Evolutionary conservation across 2,329 filamentous ascomycete species (phyloP).

Genomic region (Aspergillus brunneoviolaceus): DNA sequence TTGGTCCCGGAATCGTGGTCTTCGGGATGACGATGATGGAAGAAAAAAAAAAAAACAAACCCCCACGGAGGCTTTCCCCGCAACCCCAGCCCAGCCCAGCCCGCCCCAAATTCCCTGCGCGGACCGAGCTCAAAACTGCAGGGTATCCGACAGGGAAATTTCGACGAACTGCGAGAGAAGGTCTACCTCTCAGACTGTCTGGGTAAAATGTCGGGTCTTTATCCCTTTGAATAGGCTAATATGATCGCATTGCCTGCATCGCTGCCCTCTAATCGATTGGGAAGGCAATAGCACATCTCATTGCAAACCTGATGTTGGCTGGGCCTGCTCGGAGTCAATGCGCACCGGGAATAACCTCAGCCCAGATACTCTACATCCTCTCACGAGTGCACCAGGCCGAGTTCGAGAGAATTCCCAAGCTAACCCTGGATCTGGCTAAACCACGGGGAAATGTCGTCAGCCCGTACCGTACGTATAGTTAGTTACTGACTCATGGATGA

Average conservation of each 20-base stretch:
- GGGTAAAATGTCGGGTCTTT: too few relatives aligned
- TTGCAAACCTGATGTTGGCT: too few relatives aligned
- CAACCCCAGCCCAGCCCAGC: slow-evolving; percentile 3
- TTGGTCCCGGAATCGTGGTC: not conserved
- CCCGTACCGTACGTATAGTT: not conserved
- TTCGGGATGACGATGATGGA: not conserved
- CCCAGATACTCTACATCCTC: not conserved
- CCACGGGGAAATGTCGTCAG: not conserved
- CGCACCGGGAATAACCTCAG: not conserved
- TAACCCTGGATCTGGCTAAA: slow-evolving; percentile 1
- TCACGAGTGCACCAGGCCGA: not conserved
- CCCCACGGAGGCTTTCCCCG: slow-evolving; percentile 7
- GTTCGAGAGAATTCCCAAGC: not conserved
- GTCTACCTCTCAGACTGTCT: too few relatives aligned
- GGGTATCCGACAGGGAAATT: not conserved
- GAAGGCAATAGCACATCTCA: not conserved
- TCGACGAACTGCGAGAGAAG: not conserved
- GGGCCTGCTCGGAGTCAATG: not conserved
- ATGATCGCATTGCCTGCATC: not conserved
- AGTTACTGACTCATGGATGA: not conserved
- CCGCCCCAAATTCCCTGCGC: not conserved
- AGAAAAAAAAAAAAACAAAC: not conserved
- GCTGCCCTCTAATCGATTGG: not conserved
- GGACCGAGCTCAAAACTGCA: not conserved
- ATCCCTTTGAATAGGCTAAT: not conserved